Evolutionary conservation across 106 monocot genomes (phyloP).

Genomic region (Acorus calamus): DNA sequence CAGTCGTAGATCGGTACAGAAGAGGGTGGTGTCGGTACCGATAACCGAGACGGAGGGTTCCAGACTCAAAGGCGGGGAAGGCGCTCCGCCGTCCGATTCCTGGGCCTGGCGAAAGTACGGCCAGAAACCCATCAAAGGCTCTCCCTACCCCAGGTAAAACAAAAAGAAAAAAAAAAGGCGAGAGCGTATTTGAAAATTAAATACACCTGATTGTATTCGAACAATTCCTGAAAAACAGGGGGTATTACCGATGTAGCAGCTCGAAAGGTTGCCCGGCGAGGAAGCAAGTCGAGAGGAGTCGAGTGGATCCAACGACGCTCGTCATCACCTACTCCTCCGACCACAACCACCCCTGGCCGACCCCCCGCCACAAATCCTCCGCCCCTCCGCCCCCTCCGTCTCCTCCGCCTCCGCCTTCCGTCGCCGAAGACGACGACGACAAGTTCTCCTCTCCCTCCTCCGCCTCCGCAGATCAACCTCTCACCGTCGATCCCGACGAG

Average conservation of each 20-base stretch:
- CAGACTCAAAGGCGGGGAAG: constrained; percentile 12
- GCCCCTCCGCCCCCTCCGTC: not conserved
- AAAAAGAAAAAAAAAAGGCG: no score
- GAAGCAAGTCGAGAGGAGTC: constrained; percentile 49
- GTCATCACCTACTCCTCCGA: constrained; percentile 40
- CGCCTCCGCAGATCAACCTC: no score
- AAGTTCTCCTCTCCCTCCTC: no score
- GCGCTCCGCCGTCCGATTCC: constrained; percentile 14
- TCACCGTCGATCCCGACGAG: not conserved
- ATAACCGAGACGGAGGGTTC: constrained; percentile 9
- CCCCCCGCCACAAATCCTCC: constrained; percentile 12
- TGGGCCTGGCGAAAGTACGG: constrained; percentile 42
- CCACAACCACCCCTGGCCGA: constrained; percentile 44
- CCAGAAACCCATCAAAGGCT: constrained; percentile 23
- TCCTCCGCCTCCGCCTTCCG: not conserved
- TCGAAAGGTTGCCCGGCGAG: constrained; percentile 47
- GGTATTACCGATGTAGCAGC: constrained; percentile 50
- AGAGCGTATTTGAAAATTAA: no score
- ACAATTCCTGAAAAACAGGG: constrained; percentile 12
- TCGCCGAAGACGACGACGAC: not conserved
- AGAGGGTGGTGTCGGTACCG: constrained; percentile 4
- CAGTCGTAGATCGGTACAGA: not conserved
- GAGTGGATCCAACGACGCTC: constrained; percentile 24
- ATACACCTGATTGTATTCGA: no score
- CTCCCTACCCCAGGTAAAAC: constrained; percentile 11